Conservation (phyloP, 805 yeast species). For the Kazachstania africana region DNA sequence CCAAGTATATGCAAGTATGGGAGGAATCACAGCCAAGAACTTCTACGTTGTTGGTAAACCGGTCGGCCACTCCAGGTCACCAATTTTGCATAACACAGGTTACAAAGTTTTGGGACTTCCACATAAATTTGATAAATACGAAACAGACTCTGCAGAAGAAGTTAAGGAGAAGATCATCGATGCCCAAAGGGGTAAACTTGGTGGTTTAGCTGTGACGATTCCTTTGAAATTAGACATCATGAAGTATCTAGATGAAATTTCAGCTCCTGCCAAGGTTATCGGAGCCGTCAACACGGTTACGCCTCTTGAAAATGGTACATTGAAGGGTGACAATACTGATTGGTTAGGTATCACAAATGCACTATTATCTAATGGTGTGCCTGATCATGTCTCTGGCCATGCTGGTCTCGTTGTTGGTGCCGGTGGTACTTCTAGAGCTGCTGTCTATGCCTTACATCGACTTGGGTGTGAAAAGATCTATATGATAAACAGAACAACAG, state of each 20-base stretch:
- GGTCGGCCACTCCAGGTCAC: slow-evolving; percentile 79
- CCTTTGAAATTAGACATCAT: slow-evolving; percentile 81
- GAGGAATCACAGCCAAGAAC: slow-evolving; percentile 45
- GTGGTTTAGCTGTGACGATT: slow-evolving; percentile 93
- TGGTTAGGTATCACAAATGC: slow-evolving; percentile 81
- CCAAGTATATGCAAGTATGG: slow-evolving; percentile 42
- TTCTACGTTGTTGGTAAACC: slow-evolving; percentile 77
- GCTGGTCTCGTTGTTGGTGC: slow-evolving; percentile 85
- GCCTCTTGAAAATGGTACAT: slow-evolving; percentile 37
- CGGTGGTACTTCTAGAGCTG: slow-evolving; percentile 96
- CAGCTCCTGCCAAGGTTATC: slow-evolving; percentile 67
- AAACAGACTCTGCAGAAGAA: slow-evolving; percentile 48
- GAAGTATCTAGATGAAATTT: slow-evolving; percentile 48
- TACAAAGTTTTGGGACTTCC: slow-evolving; percentile 71
- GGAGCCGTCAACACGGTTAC: slow-evolving; percentile 91
- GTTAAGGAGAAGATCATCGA: slow-evolving; percentile 43
- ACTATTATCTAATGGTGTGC: slow-evolving; percentile 50
- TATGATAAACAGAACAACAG: slow-evolving; percentile 67
- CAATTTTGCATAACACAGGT: slow-evolving; percentile 72
- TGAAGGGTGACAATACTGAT: slow-evolving; percentile 86
- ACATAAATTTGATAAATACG: slow-evolving; percentile 53
- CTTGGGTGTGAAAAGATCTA: slow-evolving; percentile 71
- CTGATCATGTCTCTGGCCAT: slow-evolving; percentile 28
- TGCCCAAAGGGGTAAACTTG: slow-evolving; percentile 54
- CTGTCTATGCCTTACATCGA: slow-evolving; percentile 68